These are phyloP conservation scores for Cenchrus purpureus DNA, from an alignment of 176 grass and related monocot species.

Conservation along the genomic window DNA sequence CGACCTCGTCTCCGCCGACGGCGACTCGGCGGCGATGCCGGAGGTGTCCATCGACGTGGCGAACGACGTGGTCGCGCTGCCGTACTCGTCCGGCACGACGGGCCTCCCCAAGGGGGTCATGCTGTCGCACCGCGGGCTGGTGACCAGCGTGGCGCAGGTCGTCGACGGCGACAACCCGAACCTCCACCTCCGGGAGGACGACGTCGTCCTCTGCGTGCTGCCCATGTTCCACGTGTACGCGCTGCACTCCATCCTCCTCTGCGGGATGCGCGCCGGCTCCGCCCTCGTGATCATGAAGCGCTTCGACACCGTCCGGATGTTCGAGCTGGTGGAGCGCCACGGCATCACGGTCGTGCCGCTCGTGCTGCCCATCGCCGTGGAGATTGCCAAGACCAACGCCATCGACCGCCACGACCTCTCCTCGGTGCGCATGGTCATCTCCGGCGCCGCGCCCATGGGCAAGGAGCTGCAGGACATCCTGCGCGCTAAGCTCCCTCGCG, in stretches of 20 bases:
- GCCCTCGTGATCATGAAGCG: slow-evolving; percentile 69
- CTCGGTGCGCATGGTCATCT: slow-evolving; percentile 72
- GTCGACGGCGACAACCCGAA: slow-evolving; percentile 58
- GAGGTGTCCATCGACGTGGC: slow-evolving; percentile 44
- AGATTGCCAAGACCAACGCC: slow-evolving; percentile 66
- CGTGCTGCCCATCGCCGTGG: slow-evolving; percentile 84
- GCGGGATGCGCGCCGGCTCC: slow-evolving; percentile 65
- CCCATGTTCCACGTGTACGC: slow-evolving; percentile 96
- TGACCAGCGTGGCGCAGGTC: slow-evolving; percentile 68
- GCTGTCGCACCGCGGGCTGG: slow-evolving; percentile 74
- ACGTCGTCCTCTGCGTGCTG: slow-evolving; percentile 77
- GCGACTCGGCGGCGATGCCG: background rate
- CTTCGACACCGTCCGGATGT: slow-evolving; percentile 60
- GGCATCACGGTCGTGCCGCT: slow-evolving; percentile 59
- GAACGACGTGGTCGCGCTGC: slow-evolving; percentile 68
- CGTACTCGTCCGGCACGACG: slow-evolving; percentile 93
- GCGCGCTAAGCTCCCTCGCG: slow-evolving; percentile 58
- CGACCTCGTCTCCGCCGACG: slow-evolving; percentile 48
- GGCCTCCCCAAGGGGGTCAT: slow-evolving; percentile 89
- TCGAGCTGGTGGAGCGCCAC: slow-evolving; percentile 65
- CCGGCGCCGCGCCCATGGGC: slow-evolving; percentile 86
- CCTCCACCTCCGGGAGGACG: slow-evolving; percentile 38
- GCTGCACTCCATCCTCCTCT: slow-evolving; percentile 71
- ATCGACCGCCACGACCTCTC: slow-evolving; percentile 59
- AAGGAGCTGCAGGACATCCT: slow-evolving; percentile 81